Evolutionary conservation across 2,329 filamentous ascomycete species (phyloP), one percentile per base, ranked within the genome.

Genomic region (Xylaria sp.): DNA sequence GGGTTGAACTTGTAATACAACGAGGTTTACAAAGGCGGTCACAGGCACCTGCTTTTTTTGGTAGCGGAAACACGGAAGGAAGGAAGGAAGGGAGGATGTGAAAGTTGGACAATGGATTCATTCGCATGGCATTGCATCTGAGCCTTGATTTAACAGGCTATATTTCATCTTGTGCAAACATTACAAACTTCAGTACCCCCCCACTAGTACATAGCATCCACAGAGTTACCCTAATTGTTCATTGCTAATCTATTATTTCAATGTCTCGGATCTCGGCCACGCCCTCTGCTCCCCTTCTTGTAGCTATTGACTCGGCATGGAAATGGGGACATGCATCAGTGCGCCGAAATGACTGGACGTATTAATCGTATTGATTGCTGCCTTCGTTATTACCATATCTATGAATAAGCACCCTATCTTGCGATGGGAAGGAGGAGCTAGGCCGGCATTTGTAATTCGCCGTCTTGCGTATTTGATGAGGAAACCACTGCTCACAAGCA

Each of bases 221-320:
- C 43, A 65, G 50, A n/a, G n/a, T n/a, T 52, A 66, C 36, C 41
- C 32, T 71, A 71, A 69, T 71, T 58, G 30, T 61, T 68, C 55
- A 63, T 63, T 53, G 25, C 32, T 63, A 60, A 65, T 66, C 39
- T 59, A 65, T 56, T 57, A 45, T 18, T 61, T 30, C 18, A 41
- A 55, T 48, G 39, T 41, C 48, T 45, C 20, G 28, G 15, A 52
- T 15, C 32, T 34, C 56, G 28, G 32, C 48, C 12, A 41, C 13
- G 18, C 55, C 28, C n/a, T 18, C 36, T 55, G 18, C 23, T 28
- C 10, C 34, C 46, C 23, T n/a, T 41, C 13, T 55, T 2, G 28
- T 30, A 20, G n/a, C 15, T 50, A 30, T 30, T 18, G 18, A 30
- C 34, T 28, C 48, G 3, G 30, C 36, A 10, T 52, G 34, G 41